Evolutionary conservation across 2,329 filamentous ascomycete species (phyloP).

Genomic region (Aspergillus latus): DNA sequence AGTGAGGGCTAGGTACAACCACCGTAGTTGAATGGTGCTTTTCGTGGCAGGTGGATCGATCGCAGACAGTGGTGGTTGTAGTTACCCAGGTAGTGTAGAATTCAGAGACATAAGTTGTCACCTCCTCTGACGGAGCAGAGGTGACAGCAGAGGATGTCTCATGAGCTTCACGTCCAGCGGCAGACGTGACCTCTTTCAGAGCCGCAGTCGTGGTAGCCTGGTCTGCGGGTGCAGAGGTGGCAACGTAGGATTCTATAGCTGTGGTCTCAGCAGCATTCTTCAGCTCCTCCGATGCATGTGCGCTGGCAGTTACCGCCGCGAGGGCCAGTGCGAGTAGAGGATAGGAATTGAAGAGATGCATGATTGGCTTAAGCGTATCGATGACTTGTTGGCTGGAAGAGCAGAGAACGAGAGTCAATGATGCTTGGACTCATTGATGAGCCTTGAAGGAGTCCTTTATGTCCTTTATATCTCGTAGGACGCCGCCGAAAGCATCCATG

Average conservation of each 20-base stretch:
- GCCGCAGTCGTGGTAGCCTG: not conserved
- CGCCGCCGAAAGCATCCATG: not conserved
- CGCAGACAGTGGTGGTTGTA: constrained; percentile 6
- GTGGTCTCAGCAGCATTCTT: not conserved
- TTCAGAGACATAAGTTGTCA: not conserved
- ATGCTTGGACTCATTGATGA: not conserved
- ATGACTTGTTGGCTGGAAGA: not conserved
- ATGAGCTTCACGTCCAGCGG: too few relatives aligned
- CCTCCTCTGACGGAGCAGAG: not conserved
- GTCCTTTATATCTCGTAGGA: not conserved
- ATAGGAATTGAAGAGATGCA: constrained; percentile 31
- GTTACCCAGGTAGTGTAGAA: constrained; percentile 1
- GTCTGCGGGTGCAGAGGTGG: not conserved
- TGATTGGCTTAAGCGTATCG: constrained; percentile 18
- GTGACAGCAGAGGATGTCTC: not conserved
- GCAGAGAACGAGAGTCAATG: not conserved
- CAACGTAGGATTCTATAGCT: not conserved
- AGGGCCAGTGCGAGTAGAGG: constrained; percentile 22
- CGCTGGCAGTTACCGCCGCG: constrained; percentile 19
- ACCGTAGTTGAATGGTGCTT: constrained; percentile 1
- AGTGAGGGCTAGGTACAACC: constrained; percentile 10
- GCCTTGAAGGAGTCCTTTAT: constrained; percentile 1
- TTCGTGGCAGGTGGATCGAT: not conserved
- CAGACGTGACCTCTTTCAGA: not conserved
- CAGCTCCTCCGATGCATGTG: not conserved